Conservation (phyloP, 116 monocot species). For the Cymodocea nodosa region DNA sequence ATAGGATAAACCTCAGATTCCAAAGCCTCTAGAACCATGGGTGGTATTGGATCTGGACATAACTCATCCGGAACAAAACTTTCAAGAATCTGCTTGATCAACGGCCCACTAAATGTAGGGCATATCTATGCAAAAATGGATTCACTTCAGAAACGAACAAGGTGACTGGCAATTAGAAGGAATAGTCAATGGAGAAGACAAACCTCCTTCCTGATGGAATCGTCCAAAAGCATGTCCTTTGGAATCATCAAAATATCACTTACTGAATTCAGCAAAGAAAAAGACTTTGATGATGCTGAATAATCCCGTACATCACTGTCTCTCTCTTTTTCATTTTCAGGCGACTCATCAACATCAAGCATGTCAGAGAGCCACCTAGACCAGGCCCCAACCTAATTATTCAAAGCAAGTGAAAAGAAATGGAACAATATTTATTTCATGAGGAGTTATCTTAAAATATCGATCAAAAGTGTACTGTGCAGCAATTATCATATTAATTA, state of each 20-base stretch:
- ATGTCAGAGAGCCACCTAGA: slow-evolving; percentile 67
- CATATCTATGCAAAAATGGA: slow-evolving; percentile 40
- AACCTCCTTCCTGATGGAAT: slow-evolving; percentile 66
- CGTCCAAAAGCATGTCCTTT: slow-evolving; percentile 77
- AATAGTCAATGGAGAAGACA: neutral
- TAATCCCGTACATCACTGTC: slow-evolving; percentile 19
- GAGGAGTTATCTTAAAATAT: no score
- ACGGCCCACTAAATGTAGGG: slow-evolving; percentile 53
- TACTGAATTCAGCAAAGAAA: slow-evolving; percentile 65
- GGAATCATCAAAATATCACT: slow-evolving; percentile 97
- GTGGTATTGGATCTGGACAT: slow-evolving; percentile 64
- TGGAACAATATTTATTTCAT: neutral
- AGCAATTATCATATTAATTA: neutral
- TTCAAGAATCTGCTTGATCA: slow-evolving; percentile 60
- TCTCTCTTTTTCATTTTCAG: slow-evolving; percentile 21
- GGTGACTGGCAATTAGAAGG: neutral
- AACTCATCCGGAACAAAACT: slow-evolving; percentile 77
- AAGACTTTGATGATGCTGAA: slow-evolving; percentile 35
- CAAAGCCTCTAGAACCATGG: slow-evolving; percentile 44
- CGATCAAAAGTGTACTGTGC: no score
- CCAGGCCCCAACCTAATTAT: slow-evolving; percentile 82
- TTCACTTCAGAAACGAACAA: neutral
- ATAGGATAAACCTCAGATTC: slow-evolving; percentile 43
- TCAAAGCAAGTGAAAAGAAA: neutral
- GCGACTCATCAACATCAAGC: slow-evolving; percentile 37